These are phyloP conservation scores for Thielaviopsis populi DNA, from an alignment of 2,329 filamentous ascomycete species.

Conservation along the genomic window DNA sequence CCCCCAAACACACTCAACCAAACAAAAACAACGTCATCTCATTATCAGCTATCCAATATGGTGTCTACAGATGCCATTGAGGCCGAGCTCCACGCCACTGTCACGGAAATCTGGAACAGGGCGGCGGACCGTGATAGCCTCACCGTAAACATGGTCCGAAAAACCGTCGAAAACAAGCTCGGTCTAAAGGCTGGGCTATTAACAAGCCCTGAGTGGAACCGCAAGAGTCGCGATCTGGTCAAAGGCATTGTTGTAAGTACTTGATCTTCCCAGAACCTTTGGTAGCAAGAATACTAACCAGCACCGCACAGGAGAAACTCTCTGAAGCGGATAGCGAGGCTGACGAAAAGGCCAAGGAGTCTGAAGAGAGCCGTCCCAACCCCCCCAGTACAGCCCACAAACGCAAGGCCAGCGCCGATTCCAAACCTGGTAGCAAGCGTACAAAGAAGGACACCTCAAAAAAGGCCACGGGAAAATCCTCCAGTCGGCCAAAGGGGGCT, in stretches of 20 bases:
- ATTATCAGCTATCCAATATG: slow-evolving; percentile 23
- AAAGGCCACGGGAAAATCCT: not conserved
- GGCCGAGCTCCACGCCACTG: slow-evolving; percentile 32
- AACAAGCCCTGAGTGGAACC: slow-evolving; percentile 37
- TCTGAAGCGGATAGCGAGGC: slow-evolving; percentile 1
- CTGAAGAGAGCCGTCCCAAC: slow-evolving; percentile 7
- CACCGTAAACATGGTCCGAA: slow-evolving; percentile 43
- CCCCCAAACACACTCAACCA: not conserved
- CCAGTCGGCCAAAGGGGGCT: not conserved
- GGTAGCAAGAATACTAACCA: not conserved
- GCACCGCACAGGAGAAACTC: not conserved
- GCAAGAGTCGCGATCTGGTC: slow-evolving; percentile 43
- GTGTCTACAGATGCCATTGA: slow-evolving; percentile 31
- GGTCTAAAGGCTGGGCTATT: slow-evolving; percentile 38
- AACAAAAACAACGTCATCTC: not conserved
- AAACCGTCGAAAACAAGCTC: slow-evolving; percentile 34
- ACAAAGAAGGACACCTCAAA: slow-evolving; percentile 16
- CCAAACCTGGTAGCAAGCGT: slow-evolving; percentile 12
- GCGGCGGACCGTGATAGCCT: slow-evolving; percentile 31
- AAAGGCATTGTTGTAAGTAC: slow-evolving; percentile 37
- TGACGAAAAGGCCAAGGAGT: slow-evolving; percentile 9
- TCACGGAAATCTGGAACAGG: slow-evolving; percentile 31
- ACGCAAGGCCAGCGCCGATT: slow-evolving; percentile 24
- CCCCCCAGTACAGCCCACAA: slow-evolving; percentile 20
- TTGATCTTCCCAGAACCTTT: not conserved